Percentiles rank a stretch among this genome's conserved stretches.
phyloP scores from a whole-genome alignment of 768 basidiomycete species.

The Cyclocybe aegerita region DNA sequence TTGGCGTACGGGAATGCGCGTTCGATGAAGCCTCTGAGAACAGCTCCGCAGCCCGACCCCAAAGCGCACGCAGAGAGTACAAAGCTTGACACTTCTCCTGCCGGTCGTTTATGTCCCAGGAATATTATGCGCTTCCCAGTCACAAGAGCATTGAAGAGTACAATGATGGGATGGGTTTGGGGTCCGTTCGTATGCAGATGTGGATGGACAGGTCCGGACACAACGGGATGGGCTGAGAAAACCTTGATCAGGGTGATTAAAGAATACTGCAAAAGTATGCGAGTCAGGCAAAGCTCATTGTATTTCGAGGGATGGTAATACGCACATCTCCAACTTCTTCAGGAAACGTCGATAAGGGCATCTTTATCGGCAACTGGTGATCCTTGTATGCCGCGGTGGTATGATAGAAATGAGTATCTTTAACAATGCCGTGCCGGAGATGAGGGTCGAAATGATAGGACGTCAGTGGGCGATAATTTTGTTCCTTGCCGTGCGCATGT shows the following conservation, averaged over 20 bases:
- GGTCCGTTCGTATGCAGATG: conserved; percentile 92
- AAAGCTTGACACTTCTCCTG: conserved; percentile 86
- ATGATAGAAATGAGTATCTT: conserved; percentile 95
- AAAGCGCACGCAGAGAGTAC: conserved; percentile 95
- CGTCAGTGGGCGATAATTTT: conserved; percentile 30
- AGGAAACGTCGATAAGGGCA: conserved; percentile 86
- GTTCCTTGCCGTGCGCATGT: conserved; percentile 44
- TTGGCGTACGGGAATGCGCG: conserved; percentile 96
- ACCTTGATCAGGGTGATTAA: conserved; percentile 87
- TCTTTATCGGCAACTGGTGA: conserved; percentile 83
- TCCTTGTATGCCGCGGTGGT: conserved; percentile 83
- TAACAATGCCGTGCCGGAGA: conserved; percentile 49
- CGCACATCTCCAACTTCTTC: conserved; percentile 96
- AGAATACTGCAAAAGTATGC: conserved; percentile 65
- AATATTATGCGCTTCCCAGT: conserved; percentile 97
- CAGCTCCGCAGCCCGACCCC: conserved; percentile 84
- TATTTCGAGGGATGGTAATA: conserved; percentile 12
- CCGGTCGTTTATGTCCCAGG: conserved; percentile 86
- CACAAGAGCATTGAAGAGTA: conserved; percentile 94
- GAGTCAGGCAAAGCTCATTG: conserved; percentile 3
- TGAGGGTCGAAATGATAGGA: conserved; percentile 47
- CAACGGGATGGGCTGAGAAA: conserved; percentile 58
- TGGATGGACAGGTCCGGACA: conserved; percentile 80
- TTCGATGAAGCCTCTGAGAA: conserved; percentile 84
- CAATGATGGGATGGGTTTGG: conserved; percentile 89